phyloP scores from a whole-genome alignment of 257 asterid genomes.

The Fraxinus excelsior region DNA sequence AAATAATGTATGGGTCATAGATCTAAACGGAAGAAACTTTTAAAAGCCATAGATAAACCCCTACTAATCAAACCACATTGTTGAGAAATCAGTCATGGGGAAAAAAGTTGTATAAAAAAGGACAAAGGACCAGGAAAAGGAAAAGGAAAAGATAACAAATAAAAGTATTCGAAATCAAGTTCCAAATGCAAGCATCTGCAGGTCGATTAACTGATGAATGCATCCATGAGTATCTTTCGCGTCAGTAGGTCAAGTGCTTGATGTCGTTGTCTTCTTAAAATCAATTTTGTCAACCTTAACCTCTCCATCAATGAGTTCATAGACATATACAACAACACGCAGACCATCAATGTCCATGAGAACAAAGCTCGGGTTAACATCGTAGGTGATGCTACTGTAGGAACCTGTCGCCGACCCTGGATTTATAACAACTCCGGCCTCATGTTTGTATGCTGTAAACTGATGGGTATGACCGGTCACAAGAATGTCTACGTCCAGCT shows the following conservation, averaged over 20 bases:
- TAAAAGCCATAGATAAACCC: neutral
- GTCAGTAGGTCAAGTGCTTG: conserved; percentile 25
- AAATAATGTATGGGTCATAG: no score
- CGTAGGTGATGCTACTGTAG: conserved; percentile 92
- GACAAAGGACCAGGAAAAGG: neutral
- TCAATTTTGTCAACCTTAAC: conserved; percentile 98
- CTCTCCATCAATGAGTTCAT: conserved; percentile 94
- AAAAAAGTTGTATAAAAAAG: neutral
- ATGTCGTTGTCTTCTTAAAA: conserved; percentile 83
- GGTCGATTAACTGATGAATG: neutral
- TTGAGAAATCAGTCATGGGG: neutral
- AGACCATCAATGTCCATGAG: conserved; percentile 96
- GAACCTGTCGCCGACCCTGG: conserved; percentile 99
- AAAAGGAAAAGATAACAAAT: no score
- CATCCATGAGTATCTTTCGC: neutral
- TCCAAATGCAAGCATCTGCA: neutral
- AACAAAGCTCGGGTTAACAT: conserved; percentile 94
- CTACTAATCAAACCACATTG: neutral
- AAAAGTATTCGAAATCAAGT: neutral
- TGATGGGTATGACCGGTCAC: conserved; percentile 97
- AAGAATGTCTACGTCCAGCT: conserved; percentile 91
- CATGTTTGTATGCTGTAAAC: conserved; percentile 95
- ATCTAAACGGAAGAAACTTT: no score
- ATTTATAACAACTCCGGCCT: conserved; percentile 95
- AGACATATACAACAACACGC: conserved; percentile 93